Conservation (phyloP, 2,329 filamentous ascomycete genomes). For the Triangularia setosa region DNA sequence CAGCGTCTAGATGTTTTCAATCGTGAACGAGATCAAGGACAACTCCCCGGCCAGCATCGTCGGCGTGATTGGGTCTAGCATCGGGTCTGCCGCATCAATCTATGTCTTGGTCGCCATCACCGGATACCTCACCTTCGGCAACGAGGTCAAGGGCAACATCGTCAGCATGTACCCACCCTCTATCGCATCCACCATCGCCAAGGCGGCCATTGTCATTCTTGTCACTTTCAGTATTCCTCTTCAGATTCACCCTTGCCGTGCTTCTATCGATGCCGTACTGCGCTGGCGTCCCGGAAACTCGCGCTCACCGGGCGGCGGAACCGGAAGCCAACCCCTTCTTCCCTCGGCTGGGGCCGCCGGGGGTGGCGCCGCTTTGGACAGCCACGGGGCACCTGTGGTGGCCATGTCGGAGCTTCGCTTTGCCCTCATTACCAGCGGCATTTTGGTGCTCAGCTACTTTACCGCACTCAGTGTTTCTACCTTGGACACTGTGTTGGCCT, state of each 20-base stretch:
- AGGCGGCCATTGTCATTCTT: slow-evolving; percentile 89
- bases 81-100: slow-evolving; percentile 79
- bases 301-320: slow-evolving; percentile 31
- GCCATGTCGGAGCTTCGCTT: slow-evolving; percentile 85
- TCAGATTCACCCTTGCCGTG: slow-evolving; percentile 92
- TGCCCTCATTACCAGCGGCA: slow-evolving; percentile 79
- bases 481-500: slow-evolving; percentile 86
- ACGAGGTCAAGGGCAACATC: slow-evolving; percentile 86
- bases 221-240: slow-evolving; percentile 96
- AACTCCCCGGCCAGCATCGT: slow-evolving; percentile 74
- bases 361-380: slow-evolving; percentile 35
- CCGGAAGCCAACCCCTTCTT: slow-evolving; percentile 42
- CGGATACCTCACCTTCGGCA: slow-evolving; percentile 92
- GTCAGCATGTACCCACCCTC: slow-evolving; percentile 83
- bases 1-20: slow-evolving; percentile 82
- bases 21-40: slow-evolving; percentile 89
- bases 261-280: slow-evolving; percentile 90
- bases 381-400: slow-evolving; percentile 51
- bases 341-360: slow-evolving; percentile 22
- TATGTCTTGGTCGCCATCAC: slow-evolving; percentile 93
- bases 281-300: slow-evolving; percentile 69
- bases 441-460: slow-evolving; percentile 80
- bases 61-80: slow-evolving; percentile 75
- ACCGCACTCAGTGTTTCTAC: slow-evolving; percentile 88
- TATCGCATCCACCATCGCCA: slow-evolving; percentile 82